Percentiles rank a stretch among this genome's conserved stretches.
Conservation (phyloP, 345 rosid genomes). For the Punica granatum region DNA sequence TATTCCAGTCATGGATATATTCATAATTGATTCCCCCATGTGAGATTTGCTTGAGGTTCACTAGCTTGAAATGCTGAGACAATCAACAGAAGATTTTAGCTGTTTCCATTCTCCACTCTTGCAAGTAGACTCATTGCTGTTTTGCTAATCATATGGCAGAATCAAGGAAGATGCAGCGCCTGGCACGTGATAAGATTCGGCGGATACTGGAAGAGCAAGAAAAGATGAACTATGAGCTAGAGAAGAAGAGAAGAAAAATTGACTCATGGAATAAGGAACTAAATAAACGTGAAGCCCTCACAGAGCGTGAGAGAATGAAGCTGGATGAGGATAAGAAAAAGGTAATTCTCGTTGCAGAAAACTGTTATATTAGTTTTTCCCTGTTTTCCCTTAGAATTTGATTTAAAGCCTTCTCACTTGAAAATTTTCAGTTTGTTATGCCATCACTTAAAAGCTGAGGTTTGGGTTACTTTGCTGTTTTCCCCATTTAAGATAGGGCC, state of each 20-base stretch:
- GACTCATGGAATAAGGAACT: slow-evolving; percentile 52
- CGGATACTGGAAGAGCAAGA: slow-evolving; percentile 64
- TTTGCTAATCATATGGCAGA: slow-evolving; percentile 28
- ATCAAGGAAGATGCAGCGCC: slow-evolving; percentile 70
- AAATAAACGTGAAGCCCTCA: slow-evolving; percentile 69
- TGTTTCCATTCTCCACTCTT: not conserved
- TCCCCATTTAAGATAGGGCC: no score
- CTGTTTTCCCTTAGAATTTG: not conserved
- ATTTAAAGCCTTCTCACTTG: not conserved
- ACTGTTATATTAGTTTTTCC: not conserved
- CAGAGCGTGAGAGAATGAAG: slow-evolving; percentile 76
- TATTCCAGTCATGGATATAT: not conserved
- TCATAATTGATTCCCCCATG: no score
- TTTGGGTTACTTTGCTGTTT: not conserved
- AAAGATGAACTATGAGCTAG: slow-evolving; percentile 54
- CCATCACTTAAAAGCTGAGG: not conserved
- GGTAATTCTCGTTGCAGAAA: slow-evolving; percentile 21
- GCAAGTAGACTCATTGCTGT: slow-evolving; percentile 2
- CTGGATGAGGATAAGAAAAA: slow-evolving; percentile 82
- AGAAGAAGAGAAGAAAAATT: slow-evolving; percentile 43
- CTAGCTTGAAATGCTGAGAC: not conserved
- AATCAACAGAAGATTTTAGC: not conserved
- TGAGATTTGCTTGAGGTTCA: not conserved
- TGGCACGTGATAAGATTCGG: slow-evolving; percentile 49
- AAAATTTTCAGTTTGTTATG: not conserved